phyloP scores from a whole-genome alignment of 2,329 filamentous ascomycete genomes.

The Fusarium cyanostomum region DNA sequence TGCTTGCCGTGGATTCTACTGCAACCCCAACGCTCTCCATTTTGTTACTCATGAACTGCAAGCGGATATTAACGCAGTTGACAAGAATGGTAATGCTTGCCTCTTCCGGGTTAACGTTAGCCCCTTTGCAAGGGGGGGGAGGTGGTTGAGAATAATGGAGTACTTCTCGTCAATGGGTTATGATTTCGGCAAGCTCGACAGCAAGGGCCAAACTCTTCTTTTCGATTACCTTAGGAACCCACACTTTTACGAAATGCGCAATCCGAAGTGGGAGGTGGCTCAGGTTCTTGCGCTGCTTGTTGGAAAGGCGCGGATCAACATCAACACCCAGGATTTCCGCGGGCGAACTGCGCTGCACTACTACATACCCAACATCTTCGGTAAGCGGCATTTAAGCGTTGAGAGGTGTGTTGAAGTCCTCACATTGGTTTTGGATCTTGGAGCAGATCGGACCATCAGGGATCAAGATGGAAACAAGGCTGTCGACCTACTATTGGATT shows the following conservation, averaged over 20 bases:
- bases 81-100: background rate
- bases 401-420: background rate
- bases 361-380: no score
- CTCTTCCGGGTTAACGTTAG: background rate
- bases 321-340: background rate
- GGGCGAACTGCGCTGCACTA: background rate
- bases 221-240: background rate
- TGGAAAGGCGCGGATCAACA: background rate
- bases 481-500: background rate
- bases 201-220: background rate
- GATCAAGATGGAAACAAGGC: background rate
- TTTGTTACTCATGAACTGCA: background rate
- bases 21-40: background rate
- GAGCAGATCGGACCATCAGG: background rate
- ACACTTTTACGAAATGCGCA: rapidly evolving
- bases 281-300: background rate
- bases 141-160: background rate
- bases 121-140: no score
- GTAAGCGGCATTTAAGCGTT: background rate
- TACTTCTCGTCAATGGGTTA: background rate
- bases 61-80: background rate
- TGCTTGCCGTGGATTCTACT: background rate
- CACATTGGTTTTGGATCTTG: background rate
- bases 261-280: rapidly evolving
- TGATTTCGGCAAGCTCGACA: background rate